These are phyloP conservation scores for Piromyces finnis DNA, from an alignment of 192 early-diverging fungal genomes.

Conservation along the genomic window DNA sequence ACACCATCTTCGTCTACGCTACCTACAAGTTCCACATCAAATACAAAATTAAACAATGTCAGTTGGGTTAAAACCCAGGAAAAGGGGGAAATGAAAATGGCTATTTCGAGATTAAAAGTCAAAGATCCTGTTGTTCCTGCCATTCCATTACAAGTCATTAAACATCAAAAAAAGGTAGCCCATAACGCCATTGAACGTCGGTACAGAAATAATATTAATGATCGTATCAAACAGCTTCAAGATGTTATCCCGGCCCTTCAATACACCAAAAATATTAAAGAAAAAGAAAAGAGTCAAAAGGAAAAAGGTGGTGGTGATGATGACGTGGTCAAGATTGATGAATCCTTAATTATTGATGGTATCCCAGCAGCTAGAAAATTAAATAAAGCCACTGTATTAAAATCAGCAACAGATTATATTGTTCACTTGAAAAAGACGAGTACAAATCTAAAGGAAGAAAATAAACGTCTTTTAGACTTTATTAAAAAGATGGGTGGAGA, in stretches of 20 bases:
- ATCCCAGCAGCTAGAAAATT: slow-evolving; percentile 67
- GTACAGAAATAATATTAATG: slow-evolving; percentile 95
- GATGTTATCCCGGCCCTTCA: slow-evolving; percentile 67
- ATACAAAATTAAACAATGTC: neutral
- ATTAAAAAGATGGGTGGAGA: neutral
- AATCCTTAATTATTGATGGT: slow-evolving; percentile 38
- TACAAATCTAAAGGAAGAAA: slow-evolving; percentile 16
- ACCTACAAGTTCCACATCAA: neutral
- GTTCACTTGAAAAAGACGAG: slow-evolving; percentile 23
- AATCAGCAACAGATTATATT: slow-evolving; percentile 87
- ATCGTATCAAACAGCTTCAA: slow-evolving; percentile 74
- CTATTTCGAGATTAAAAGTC: neutral
- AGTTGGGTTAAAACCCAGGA: neutral
- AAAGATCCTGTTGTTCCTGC: neutral
- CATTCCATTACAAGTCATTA: slow-evolving; percentile 14
- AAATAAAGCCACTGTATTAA: slow-evolving; percentile 86
- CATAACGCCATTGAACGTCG: slow-evolving; percentile 90
- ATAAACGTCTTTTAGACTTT: neutral
- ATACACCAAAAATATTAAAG: neutral
- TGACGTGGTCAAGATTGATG: slow-evolving; percentile 4
- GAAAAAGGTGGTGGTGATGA: slow-evolving; percentile 23
- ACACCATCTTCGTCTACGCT: too few relatives aligned
- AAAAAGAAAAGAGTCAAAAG: neutral
- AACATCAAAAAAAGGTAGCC: slow-evolving; percentile 69
- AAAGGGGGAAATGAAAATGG: neutral